Percentiles rank a stretch among this genome's conserved stretches.
phyloP scores from a whole-genome alignment of 2,329 filamentous ascomycete species.

The Aspergillus tamarii region DNA sequence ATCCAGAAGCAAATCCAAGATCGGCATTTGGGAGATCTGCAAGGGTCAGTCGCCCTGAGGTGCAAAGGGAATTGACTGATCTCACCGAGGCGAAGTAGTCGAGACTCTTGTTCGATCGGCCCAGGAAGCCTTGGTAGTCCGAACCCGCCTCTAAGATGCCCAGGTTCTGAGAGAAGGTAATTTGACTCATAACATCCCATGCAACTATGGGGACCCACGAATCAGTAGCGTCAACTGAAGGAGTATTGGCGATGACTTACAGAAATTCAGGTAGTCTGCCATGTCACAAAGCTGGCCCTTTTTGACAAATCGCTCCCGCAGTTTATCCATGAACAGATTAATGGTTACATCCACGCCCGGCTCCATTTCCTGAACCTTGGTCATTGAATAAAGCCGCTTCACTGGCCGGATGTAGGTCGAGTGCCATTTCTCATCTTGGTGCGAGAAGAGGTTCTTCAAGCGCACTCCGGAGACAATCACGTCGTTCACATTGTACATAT shows the following conservation, averaged over 20 bases:
- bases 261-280: neutral
- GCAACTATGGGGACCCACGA: neutral
- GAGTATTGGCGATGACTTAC: neutral
- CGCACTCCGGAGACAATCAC: slow-evolving; percentile 29
- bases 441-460: slow-evolving; percentile 30
- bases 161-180: neutral
- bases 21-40: slow-evolving; percentile 28
- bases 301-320: slow-evolving; percentile 26
- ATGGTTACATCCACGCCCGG: slow-evolving; percentile 32
- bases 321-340: slow-evolving; percentile 27
- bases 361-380: slow-evolving; percentile 31
- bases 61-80: neutral
- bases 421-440: slow-evolving; percentile 32
- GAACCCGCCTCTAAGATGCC: neutral
- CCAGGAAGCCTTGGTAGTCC: slow-evolving; percentile 8
- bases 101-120: slow-evolving; percentile 31
- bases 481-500: slow-evolving; percentile 33
- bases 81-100: slow-evolving; percentile 27
- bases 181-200: slow-evolving; percentile 2
- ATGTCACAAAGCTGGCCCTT: slow-evolving; percentile 14
- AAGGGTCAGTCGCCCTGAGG: neutral
- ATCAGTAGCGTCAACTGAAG: neutral
- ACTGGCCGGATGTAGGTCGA: slow-evolving; percentile 28
- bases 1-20: slow-evolving; percentile 24
- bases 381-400: slow-evolving; percentile 30